A percentile compares a stretch with the other conserved stretches of the same genome.
Evolutionary conservation across 306 rosid genomes (phyloP).

Genomic region (Malus sieversii): DNA sequence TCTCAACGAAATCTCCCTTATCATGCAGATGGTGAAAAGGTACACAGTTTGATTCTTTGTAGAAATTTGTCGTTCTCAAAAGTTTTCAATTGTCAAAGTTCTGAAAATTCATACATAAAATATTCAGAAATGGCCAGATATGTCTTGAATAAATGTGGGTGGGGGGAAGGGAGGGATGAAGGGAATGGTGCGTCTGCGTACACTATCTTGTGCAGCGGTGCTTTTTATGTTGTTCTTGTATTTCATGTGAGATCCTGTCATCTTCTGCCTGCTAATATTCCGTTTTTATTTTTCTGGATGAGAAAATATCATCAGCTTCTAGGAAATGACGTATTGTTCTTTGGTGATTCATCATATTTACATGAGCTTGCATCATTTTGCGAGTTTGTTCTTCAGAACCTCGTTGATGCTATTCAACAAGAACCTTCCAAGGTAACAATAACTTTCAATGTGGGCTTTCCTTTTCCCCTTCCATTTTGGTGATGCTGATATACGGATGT

Average conservation of each 20-base stretch:
- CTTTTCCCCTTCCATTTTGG: conserved; percentile 6
- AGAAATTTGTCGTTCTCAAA: background rate
- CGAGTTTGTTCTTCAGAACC: conserved; percentile 51
- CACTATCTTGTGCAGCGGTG: background rate
- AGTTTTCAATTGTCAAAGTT: background rate
- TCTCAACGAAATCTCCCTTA: conserved; percentile 76
- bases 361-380: conserved; percentile 69
- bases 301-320: conserved; percentile 33
- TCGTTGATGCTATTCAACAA: conserved; percentile 52
- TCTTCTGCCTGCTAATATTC: conserved; percentile 7
- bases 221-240: conserved; percentile 3
- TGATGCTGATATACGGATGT: conserved; percentile 25
- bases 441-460: background rate
- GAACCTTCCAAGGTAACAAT: conserved; percentile 64
- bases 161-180: background rate
- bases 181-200: no score
- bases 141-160: background rate
- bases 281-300: background rate
- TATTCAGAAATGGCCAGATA: background rate
- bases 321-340: conserved; percentile 53
- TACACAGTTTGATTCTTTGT: conserved; percentile 11
- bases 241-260: background rate
- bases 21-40: conserved; percentile 50
- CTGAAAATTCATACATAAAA: background rate
- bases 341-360: conserved; percentile 51